These are phyloP conservation scores for Umbelopsis sp. DNA, from an alignment of 192 early-diverging fungal genomes.

Conservation along the genomic window DNA sequence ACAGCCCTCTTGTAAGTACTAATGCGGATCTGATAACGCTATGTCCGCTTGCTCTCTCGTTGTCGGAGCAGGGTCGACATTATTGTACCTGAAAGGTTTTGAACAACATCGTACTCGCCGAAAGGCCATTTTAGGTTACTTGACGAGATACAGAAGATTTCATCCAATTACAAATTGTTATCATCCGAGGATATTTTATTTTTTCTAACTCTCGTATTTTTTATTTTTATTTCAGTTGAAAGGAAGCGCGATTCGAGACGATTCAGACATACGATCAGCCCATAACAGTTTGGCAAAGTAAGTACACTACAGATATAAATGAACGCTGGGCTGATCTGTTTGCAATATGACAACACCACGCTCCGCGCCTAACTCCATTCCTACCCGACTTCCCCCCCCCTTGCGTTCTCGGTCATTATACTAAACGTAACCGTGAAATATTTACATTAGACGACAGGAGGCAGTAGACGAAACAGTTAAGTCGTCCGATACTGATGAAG, in stretches of 20 bases:
- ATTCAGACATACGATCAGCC: neutral
- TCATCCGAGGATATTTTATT: neutral
- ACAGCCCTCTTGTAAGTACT: conserved; percentile 51
- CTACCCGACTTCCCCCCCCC: neutral
- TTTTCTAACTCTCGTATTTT: neutral
- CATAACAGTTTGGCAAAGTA: conserved; percentile 13
- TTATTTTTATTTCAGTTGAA: conserved; percentile 33
- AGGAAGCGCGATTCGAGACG: conserved; percentile 46
- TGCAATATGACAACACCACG: conserved; percentile 8
- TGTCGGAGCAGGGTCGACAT: neutral
- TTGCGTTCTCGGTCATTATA: neutral
- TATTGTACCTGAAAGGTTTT: neutral
- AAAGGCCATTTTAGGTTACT: neutral
- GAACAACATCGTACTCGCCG: neutral
- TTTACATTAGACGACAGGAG: neutral
- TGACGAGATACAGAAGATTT: neutral
- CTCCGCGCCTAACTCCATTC: neutral
- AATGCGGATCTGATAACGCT: neutral
- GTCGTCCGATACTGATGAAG: neutral
- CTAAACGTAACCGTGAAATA: neutral
- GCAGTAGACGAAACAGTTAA: neutral
- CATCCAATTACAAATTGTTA: neutral
- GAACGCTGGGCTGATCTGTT: neutral
- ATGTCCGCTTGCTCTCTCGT: neutral
- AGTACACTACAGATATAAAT: neutral